These are phyloP conservation scores for Mrakia gelida DNA, from an alignment of 768 basidiomycete species.

Conservation along the genomic window DNA sequence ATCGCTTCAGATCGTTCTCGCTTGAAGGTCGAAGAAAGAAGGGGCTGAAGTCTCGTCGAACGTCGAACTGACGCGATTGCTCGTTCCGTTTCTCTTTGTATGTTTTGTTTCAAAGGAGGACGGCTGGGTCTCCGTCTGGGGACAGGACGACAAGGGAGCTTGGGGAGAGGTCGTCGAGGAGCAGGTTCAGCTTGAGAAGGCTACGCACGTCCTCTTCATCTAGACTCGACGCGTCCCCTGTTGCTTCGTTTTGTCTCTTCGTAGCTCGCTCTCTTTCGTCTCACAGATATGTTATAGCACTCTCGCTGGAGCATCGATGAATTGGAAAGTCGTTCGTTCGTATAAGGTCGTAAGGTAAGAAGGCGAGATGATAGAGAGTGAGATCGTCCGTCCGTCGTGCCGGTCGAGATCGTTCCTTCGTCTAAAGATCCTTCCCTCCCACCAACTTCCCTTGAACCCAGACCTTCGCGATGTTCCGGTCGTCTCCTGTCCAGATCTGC, in stretches of 20 bases:
- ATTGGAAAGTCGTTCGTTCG: too few relatives aligned
- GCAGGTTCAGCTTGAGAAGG: constrained; percentile 22
- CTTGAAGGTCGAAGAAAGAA: too few relatives aligned
- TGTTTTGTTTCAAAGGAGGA: background rate
- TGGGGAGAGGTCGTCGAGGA: constrained; percentile 21
- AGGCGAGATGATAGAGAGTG: background rate
- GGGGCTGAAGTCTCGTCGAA: background rate
- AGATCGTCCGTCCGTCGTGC: background rate
- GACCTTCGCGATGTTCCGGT: constrained; percentile 64
- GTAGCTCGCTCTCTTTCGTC: too few relatives aligned
- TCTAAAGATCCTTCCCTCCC: constrained; percentile 53
- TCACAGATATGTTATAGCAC: background rate
- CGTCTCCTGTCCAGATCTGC: constrained; percentile 72
- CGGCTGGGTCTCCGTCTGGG: constrained; percentile 27
- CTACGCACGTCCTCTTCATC: constrained; percentile 30
- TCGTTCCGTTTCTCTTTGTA: background rate
- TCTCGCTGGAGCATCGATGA: too few relatives aligned
- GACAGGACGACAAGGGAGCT: constrained; percentile 17
- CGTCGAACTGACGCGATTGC: background rate
- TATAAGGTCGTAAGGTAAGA: background rate
- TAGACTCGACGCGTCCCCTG: background rate
- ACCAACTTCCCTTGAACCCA: constrained; percentile 77
- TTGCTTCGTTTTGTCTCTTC: background rate
- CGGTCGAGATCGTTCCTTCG: background rate
- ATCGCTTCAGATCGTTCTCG: background rate